Evolutionary conservation across 805 yeast species (phyloP).

Genomic region (Lipomyces anomalus): DNA sequence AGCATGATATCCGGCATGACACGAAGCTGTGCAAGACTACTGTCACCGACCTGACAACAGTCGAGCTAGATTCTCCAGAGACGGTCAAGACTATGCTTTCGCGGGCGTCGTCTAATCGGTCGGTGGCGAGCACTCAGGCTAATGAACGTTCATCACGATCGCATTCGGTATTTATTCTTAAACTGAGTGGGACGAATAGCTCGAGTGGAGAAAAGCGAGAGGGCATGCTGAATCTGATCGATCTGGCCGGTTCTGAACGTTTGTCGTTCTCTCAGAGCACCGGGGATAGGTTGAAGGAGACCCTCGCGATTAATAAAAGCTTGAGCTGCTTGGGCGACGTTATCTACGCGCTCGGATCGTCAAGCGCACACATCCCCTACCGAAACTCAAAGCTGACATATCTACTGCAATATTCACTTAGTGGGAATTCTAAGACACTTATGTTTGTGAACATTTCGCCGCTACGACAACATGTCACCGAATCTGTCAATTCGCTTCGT

Average conservation of each 20-base stretch:
- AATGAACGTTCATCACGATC: slow-evolving; percentile 88
- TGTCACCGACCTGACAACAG: slow-evolving; percentile 53
- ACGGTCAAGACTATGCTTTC: slow-evolving; percentile 48
- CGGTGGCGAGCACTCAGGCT: slow-evolving; percentile 74
- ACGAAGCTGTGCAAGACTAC: slow-evolving; percentile 47
- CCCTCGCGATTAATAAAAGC: slow-evolving; percentile 83
- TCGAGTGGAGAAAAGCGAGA: slow-evolving; percentile 43
- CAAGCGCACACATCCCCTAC: slow-evolving; percentile 53
- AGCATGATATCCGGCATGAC: slow-evolving; percentile 71
- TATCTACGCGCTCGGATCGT: slow-evolving; percentile 56
- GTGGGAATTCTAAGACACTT: slow-evolving; percentile 80
- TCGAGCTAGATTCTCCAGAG: slow-evolving; percentile 42
- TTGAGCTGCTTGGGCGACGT: slow-evolving; percentile 88
- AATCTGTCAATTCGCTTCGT: slow-evolving; percentile 76
- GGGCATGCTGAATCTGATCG: slow-evolving; percentile 75
- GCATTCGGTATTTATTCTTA: slow-evolving; percentile 71
- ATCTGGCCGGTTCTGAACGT: slow-evolving; percentile 92
- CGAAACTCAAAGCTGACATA: slow-evolving; percentile 73
- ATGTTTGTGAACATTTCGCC: slow-evolving; percentile 92
- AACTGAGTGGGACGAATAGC: slow-evolving; percentile 49
- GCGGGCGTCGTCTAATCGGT: slow-evolving; percentile 55
- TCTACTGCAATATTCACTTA: slow-evolving; percentile 72
- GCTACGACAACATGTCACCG: slow-evolving; percentile 52
- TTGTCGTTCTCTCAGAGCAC: slow-evolving; percentile 65
- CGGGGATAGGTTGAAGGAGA: slow-evolving; percentile 78